Conservation (phyloP, 371 early-diverging fungal genomes). For the Mortierella sp. region DNA sequence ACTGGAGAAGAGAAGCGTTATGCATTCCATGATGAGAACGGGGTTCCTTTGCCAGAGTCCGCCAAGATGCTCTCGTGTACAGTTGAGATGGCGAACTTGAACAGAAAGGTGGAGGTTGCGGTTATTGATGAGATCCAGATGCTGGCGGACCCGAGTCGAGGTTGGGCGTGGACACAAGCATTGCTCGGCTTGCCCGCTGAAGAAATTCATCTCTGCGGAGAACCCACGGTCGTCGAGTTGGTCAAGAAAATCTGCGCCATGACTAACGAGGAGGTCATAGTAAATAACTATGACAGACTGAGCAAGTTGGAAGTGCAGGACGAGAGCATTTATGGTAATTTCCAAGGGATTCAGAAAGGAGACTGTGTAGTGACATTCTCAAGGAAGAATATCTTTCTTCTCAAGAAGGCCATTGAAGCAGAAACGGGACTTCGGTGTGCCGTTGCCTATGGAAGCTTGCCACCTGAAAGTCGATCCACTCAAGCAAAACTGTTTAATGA, state of each 20-base stretch:
- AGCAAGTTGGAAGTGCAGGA: slow-evolving; percentile 73
- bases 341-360: slow-evolving; percentile 76
- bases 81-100: slow-evolving; percentile 90
- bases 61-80: slow-evolving; percentile 80
- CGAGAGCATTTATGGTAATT: slow-evolving; percentile 65
- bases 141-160: slow-evolving; percentile 88
- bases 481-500: slow-evolving; percentile 95
- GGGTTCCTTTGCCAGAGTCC: slow-evolving; percentile 25
- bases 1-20: slow-evolving; percentile 94
- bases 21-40: slow-evolving; percentile 49
- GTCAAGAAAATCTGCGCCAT: slow-evolving; percentile 79
- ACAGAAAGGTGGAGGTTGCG: slow-evolving; percentile 80
- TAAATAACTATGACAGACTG: slow-evolving; percentile 85
- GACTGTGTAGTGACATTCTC: slow-evolving; percentile 95
- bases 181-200: slow-evolving; percentile 84
- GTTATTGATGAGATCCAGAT: slow-evolving; percentile 98
- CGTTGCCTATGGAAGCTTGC: slow-evolving; percentile 93
- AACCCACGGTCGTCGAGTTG: slow-evolving; percentile 86
- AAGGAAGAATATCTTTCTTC: slow-evolving; percentile 79
- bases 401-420: slow-evolving; percentile 84
- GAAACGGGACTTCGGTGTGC: slow-evolving; percentile 84
- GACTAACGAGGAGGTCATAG: slow-evolving; percentile 84
- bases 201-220: slow-evolving; percentile 96
- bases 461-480: slow-evolving; percentile 91
- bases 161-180: slow-evolving; percentile 98